Percentiles rank a stretch among this genome's conserved stretches.
Evolutionary conservation across 345 rosid genomes (phyloP).

Genomic region (Reutealis trisperma): DNA sequence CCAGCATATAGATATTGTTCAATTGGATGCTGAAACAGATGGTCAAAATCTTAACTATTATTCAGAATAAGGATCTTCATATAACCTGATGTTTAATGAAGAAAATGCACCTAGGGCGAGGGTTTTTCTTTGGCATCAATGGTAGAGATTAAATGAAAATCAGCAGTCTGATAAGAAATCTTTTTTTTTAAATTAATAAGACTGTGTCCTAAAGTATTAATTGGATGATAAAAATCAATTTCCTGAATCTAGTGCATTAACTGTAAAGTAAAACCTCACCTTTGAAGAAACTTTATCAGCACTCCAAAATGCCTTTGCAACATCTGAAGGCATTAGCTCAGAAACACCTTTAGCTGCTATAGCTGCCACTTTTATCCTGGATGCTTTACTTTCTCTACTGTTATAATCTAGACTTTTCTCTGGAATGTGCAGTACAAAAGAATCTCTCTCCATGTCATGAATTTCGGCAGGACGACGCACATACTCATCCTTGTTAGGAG

Average conservation of each 20-base stretch:
- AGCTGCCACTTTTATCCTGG: constrained; percentile 69
- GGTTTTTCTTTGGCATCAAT: background rate
- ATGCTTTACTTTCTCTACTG: constrained; percentile 43
- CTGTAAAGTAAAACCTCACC: constrained; percentile 42
- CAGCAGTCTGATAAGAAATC: background rate
- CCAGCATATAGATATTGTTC: background rate
- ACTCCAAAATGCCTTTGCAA: constrained; percentile 83
- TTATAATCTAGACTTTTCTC: constrained; percentile 48
- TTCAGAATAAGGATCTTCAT: background rate
- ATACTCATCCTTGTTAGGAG: constrained; percentile 64
- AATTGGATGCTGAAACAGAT: background rate
- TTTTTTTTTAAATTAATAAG: background rate
- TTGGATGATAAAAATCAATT: background rate
- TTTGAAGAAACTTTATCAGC: constrained; percentile 74
- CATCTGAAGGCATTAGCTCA: constrained; percentile 90
- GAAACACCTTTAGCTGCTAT: constrained; percentile 81
- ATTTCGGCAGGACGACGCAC: constrained; percentile 77
- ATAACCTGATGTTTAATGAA: constrained; percentile 4
- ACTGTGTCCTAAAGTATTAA: background rate
- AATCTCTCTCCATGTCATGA: constrained; percentile 65
- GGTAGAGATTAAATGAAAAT: constrained; percentile 9
- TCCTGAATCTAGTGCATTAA: constrained; percentile 6
- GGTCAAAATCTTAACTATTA: background rate
- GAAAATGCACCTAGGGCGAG: background rate
- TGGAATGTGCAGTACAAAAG: constrained; percentile 72